phyloP scores from a whole-genome alignment of 1,284 basidiomycete genomes.

The Apiotrichum gamsii region DNA sequence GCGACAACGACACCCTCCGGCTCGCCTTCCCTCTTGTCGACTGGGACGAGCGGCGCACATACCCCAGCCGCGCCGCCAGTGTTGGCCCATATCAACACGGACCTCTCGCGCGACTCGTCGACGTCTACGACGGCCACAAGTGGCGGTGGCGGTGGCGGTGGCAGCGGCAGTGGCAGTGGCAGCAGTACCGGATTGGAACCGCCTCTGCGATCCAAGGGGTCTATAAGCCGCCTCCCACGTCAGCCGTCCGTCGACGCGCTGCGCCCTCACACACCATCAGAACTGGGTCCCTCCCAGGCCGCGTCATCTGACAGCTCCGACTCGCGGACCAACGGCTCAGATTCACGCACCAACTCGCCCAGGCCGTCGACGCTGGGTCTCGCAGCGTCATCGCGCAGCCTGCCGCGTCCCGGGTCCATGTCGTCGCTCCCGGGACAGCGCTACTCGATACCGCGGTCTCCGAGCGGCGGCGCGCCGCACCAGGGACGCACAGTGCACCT shows the following conservation, averaged over 20 bases:
- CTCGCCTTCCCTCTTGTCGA: slow-evolving; percentile 24
- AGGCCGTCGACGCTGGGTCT: slow-evolving; percentile 3
- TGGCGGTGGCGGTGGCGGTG: no score
- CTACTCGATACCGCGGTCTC: background rate
- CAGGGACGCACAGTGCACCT: slow-evolving; percentile 4
- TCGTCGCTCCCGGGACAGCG: background rate
- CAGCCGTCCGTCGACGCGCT: no score
- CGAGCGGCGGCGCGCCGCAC: slow-evolving; percentile 9
- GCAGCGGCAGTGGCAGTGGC: no score
- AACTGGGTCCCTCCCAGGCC: no score
- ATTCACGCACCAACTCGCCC: slow-evolving; percentile 9
- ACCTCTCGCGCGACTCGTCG: no score
- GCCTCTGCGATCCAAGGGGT: no score
- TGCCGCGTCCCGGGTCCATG: background rate
- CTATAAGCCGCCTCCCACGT: no score
- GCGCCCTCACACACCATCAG: no score
- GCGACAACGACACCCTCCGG: slow-evolving; percentile 11
- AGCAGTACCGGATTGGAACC: no score
- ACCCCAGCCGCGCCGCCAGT: slow-evolving; percentile 12
- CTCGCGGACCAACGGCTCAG: slow-evolving; percentile 7
- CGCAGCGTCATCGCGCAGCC: background rate
- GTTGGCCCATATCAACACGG: no score
- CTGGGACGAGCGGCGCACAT: slow-evolving; percentile 20
- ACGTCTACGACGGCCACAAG: no score
- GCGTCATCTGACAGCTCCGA: background rate